Evolutionary conservation across 148 eudicot species (phyloP), one percentile per base, ranked within the genome.

Genomic region (Heliosperma pusillum): DNA sequence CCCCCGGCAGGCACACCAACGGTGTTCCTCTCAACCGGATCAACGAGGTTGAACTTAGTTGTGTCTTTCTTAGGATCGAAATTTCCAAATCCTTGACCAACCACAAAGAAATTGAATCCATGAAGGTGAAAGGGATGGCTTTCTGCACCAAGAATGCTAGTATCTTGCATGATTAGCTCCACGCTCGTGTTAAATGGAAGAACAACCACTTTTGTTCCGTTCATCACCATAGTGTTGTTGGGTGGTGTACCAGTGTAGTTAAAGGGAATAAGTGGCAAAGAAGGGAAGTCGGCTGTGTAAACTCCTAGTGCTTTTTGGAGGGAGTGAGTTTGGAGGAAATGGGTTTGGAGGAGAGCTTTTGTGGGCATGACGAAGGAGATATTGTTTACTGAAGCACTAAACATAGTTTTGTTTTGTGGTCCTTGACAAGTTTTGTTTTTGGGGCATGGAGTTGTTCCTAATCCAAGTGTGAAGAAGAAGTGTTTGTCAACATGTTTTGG

Each of bases 1-100:
- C 91, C 91, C 56, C 90, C 88, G 1, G 83, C 80, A 27, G 88
- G 90, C 63, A 84, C 89, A 7, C 87, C 88, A 33, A 83, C 88
- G 0, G 91, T 88, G 65, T 88, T 88, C 19, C 88, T 80, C 65
- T 88, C 88, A 1, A 84, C 83, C 8, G 91, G 91, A 74, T 88
- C 88, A 1, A 85, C 71, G 40, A 88, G 83, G 56, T 88, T 88
- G 73, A 77, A 88, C 10, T 80, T 86, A 7, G 80, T 78, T 0
- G 85, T 87, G 74, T 88, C 84, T 26, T 82, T 84, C 7, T 65
- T 69, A 0, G 88, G 84, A 73, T 88, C 74, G 62, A 86, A 88
- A 69, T 88, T 86, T 47, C 91, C 91, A 44, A 88, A 71, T 44
- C 88, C 91, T 42, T 82, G 82, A 40, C 88, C 91, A 7, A 88